Evolutionary conservation across 2,329 filamentous ascomycete genomes (phyloP).

Genomic region (Ceratocystis smalleyi): DNA sequence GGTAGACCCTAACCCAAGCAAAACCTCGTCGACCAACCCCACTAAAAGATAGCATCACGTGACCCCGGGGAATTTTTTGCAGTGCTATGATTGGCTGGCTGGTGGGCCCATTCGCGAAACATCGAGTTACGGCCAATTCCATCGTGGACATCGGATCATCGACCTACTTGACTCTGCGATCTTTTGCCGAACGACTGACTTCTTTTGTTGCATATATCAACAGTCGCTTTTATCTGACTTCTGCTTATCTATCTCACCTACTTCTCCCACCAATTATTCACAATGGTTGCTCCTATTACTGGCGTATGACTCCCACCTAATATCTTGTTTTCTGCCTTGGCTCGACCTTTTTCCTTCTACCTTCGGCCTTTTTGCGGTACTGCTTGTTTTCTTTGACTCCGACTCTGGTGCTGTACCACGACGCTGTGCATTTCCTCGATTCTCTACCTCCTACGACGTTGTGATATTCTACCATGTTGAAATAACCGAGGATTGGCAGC

Average conservation of each 20-base stretch:
- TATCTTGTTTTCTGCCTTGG: constrained; percentile 19
- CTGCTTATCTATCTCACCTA: background rate
- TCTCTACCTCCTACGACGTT: background rate
- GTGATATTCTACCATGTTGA: background rate
- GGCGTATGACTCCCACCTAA: constrained; percentile 36
- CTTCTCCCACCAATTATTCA: background rate
- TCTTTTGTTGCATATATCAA: background rate
- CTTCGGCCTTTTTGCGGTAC: background rate
- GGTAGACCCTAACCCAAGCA: background rate
- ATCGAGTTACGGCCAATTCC: background rate
- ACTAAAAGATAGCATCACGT: constrained; percentile 6
- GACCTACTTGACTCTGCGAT: constrained; percentile 1
- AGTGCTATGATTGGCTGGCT: constrained; percentile 11
- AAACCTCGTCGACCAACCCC: background rate
- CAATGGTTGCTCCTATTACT: constrained; percentile 32
- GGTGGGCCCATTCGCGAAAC: background rate
- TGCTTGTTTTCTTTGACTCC: background rate
- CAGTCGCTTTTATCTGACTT: background rate
- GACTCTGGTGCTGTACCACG: background rate
- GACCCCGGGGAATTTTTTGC: background rate
- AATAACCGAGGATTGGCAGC: background rate
- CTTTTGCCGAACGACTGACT: constrained; percentile 4
- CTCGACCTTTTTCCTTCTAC: background rate
- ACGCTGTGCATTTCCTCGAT: background rate
- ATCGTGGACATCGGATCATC: constrained; percentile 12